Percentiles rank a stretch among this genome's conserved stretches.
These are phyloP conservation scores for Neltuma alba DNA, from an alignment of 306 rosid genomes.

Conservation along the genomic window DNA sequence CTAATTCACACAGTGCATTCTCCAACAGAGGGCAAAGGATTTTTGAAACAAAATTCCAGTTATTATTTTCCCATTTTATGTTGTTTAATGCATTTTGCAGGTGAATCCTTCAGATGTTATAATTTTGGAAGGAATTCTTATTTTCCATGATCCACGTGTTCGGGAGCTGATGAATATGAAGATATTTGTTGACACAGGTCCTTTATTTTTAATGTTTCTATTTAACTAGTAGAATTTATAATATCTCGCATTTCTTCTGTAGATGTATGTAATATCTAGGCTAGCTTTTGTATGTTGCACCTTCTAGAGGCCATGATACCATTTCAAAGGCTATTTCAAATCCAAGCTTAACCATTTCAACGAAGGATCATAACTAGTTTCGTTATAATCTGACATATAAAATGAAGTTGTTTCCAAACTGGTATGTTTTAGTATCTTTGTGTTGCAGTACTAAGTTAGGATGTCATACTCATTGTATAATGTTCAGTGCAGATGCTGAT, in stretches of 20 bases:
- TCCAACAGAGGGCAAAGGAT: background rate
- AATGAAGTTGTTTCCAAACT: slow-evolving; percentile 18
- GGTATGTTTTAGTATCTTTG: slow-evolving; percentile 18
- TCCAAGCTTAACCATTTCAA: background rate
- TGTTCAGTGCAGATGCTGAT: slow-evolving; percentile 99
- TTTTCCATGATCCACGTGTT: slow-evolving; percentile 93
- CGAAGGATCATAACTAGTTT: slow-evolving; percentile 9
- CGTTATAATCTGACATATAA: background rate
- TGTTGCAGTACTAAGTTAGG: slow-evolving; percentile 52
- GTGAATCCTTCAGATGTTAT: slow-evolving; percentile 98
- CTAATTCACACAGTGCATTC: background rate
- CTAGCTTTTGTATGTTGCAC: background rate
- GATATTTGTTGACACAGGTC: slow-evolving; percentile 99
- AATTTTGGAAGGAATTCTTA: slow-evolving; percentile 96
- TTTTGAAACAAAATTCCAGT: background rate
- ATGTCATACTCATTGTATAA: slow-evolving; percentile 62
- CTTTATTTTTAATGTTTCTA: slow-evolving; percentile 42
- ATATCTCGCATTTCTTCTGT: slow-evolving; percentile 12
- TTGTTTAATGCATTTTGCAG: slow-evolving; percentile 45
- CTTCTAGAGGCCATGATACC: background rate
- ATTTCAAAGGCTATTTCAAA: background rate
- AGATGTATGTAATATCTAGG: background rate
- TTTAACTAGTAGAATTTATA: background rate
- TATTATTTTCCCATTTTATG: background rate
- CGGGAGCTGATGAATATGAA: slow-evolving; percentile 98